These are phyloP conservation scores for Exidia glandulosa DNA, from an alignment of 768 basidiomycete genomes.

Conservation along the genomic window DNA sequence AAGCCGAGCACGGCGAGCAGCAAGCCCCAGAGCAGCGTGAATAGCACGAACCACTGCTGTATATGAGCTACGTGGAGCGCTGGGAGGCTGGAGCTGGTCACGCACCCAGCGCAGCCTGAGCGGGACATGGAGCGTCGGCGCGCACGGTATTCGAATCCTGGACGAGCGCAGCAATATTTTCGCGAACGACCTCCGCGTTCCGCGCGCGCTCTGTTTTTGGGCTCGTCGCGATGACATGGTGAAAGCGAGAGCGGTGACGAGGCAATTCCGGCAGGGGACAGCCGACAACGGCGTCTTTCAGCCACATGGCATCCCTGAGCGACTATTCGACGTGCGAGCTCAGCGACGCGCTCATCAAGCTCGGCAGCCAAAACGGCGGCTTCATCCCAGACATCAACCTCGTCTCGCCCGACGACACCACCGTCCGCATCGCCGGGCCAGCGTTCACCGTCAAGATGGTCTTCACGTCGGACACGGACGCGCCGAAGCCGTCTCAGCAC, in stretches of 20 bases:
- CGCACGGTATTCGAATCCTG: neutral
- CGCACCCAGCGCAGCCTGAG: neutral
- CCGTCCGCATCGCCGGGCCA: constrained; percentile 47
- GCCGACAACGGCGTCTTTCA: neutral
- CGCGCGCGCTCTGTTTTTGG: neutral
- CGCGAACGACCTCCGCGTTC: neutral
- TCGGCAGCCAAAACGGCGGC: constrained; percentile 61
- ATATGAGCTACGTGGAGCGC: neutral
- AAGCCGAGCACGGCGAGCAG: constrained; percentile 66
- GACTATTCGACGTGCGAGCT: constrained; percentile 61
- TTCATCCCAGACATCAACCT: constrained; percentile 67
- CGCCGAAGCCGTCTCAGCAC: constrained; percentile 58
- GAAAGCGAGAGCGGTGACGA: neutral
- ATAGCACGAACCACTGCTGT: constrained; percentile 67
- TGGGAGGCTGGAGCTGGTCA: neutral
- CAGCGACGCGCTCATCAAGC: constrained; percentile 81
- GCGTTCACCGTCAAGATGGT: constrained; percentile 89
- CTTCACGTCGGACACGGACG: constrained; percentile 37
- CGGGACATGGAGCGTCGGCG: neutral
- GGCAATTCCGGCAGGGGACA: neutral
- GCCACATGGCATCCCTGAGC: neutral
- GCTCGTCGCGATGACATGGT: neutral
- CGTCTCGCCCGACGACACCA: constrained; percentile 37
- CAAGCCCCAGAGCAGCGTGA: constrained; percentile 58
- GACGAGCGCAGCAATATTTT: neutral